These are phyloP conservation scores for Blepharisma stoltei DNA, from an alignment of 73 alveolate species.

Conservation along the genomic window DNA sequence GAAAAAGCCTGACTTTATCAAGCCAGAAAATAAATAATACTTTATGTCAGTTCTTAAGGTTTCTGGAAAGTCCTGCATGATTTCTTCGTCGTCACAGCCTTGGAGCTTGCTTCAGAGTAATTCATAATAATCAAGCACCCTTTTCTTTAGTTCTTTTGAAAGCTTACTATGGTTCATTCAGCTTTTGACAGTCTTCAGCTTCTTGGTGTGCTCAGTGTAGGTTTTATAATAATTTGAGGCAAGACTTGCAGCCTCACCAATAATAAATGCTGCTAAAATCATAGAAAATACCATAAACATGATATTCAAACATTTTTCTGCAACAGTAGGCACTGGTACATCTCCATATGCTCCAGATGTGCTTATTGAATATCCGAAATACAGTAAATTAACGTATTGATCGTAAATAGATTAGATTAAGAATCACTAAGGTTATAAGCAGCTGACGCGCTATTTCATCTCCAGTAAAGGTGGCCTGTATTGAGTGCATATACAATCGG, in stretches of 20 bases:
- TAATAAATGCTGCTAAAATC: conserved; percentile 44
- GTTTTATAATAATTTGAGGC: conserved; percentile 36
- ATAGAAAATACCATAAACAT: conserved; percentile 40
- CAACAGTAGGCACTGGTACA: conserved; percentile 46
- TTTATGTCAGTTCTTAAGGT: conserved; percentile 34
- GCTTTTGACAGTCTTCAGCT: background rate
- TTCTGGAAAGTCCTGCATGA: conserved; percentile 49
- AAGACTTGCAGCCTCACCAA: conserved; percentile 55
- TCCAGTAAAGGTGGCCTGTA: no score
- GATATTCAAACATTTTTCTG: conserved; percentile 44
- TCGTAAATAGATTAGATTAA: no score
- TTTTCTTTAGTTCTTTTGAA: conserved; percentile 22
- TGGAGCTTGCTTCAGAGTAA: conserved; percentile 48
- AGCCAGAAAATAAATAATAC: background rate
- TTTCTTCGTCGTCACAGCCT: conserved; percentile 48
- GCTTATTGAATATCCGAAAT: conserved; percentile 42
- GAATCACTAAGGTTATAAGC: no score
- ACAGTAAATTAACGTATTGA: conserved; percentile 40
- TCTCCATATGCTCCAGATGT: conserved; percentile 58
- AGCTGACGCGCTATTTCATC: no score
- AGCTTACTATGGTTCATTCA: conserved; percentile 43
- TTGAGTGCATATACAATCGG: no score
- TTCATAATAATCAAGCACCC: conserved; percentile 43
- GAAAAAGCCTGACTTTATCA: conserved; percentile 36
- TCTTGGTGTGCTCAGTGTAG: conserved; percentile 40